Conservation (phyloP, 306 rosid genomes). For the Psophocarpus tetragonolobus region DNA sequence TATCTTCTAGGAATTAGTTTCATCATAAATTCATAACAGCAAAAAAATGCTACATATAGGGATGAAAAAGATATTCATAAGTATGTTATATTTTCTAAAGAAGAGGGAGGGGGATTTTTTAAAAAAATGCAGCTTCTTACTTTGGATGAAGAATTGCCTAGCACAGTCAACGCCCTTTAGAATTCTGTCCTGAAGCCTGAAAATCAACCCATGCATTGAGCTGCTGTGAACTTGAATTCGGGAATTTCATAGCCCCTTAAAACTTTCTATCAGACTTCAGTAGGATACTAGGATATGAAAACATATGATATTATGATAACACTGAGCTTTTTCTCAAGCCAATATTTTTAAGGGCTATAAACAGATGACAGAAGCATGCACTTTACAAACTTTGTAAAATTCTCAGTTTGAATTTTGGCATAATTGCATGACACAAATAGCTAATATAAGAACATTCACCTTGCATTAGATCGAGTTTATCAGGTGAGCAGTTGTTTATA, state of each 20-base stretch:
- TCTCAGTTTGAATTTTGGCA: neutral
- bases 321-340: neutral
- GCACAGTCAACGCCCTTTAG: slow-evolving; percentile 61
- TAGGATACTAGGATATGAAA: neutral
- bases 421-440: slow-evolving; percentile 1
- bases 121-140: slow-evolving; percentile 48
- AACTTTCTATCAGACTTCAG: neutral
- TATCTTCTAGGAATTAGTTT: too few relatives aligned
- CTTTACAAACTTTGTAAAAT: neutral
- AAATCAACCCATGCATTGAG: slow-evolving; percentile 11
- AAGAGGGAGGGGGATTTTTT: neutral
- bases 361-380: neutral
- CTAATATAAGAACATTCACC: slow-evolving; percentile 42
- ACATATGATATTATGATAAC: neutral
- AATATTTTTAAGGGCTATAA: neutral
- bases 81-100: neutral
- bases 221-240: neutral
- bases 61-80: neutral
- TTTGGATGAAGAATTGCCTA: slow-evolving; percentile 44
- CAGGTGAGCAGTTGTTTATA: slow-evolving; percentile 68
- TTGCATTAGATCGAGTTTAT: slow-evolving; percentile 72
- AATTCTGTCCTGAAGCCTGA: slow-evolving; percentile 78
- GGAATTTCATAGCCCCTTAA: neutral
- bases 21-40: too few relatives aligned
- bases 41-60: too few relatives aligned